A percentile compares a stretch with the other conserved stretches of the same genome.
phyloP scores from a whole-genome alignment of 768 basidiomycete species.

The Thelephora ganbajun region DNA sequence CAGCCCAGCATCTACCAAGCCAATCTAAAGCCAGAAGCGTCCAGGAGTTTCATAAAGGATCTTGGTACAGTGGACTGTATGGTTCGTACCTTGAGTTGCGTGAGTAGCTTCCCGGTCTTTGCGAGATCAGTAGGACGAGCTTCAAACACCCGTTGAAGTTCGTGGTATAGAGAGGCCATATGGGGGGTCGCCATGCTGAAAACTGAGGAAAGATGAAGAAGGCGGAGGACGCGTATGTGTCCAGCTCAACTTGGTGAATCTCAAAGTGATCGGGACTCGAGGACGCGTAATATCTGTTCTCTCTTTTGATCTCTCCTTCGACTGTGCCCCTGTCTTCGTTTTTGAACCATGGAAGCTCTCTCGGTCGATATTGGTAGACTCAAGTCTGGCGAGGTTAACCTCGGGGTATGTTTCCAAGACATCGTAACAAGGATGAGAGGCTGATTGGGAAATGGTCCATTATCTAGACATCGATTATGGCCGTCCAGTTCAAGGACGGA shows the following conservation, averaged over 20 bases:
- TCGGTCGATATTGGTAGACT: slow-evolving; percentile 73
- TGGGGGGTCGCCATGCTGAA: slow-evolving; percentile 33
- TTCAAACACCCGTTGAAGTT: slow-evolving; percentile 54
- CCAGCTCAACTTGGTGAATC: background rate
- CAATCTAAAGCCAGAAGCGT: slow-evolving; percentile 33
- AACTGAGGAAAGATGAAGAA: background rate
- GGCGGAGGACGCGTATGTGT: slow-evolving; percentile 5
- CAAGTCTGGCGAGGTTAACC: slow-evolving; percentile 92
- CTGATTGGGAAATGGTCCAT: background rate
- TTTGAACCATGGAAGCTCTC: too few relatives aligned
- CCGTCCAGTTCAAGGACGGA: slow-evolving; percentile 89
- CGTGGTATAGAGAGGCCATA: slow-evolving; percentile 46
- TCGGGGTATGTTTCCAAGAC: slow-evolving; percentile 59
- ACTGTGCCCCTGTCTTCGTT: too few relatives aligned
- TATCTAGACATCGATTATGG: slow-evolving; percentile 93
- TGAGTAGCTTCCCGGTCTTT: slow-evolving; percentile 46
- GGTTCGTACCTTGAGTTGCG: slow-evolving; percentile 57
- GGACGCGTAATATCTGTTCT: slow-evolving; percentile 22
- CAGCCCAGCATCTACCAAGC: slow-evolving; percentile 63
- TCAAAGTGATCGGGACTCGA: slow-evolving; percentile 12
- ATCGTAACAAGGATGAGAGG: background rate
- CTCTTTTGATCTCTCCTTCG: slow-evolving; percentile 3
- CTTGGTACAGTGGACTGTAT: background rate
- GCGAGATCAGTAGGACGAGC: slow-evolving; percentile 54
- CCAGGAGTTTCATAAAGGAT: too few relatives aligned